Base-by-base conservation (phyloP, 139 green algal species). In the Nannochloris sp. region DNA sequence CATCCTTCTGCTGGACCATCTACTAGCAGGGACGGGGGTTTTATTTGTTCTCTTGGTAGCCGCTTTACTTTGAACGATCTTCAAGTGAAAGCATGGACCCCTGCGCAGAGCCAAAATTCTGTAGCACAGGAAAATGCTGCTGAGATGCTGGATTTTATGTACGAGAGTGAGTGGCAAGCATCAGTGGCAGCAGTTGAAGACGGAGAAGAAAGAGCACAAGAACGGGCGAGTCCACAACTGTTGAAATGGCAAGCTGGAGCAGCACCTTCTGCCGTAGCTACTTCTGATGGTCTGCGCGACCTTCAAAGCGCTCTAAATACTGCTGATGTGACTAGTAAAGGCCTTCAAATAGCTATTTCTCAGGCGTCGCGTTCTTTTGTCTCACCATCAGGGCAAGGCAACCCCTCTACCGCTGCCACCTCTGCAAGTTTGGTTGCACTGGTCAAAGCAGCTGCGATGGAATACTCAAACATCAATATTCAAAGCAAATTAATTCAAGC, bases 281-380 rank as follows among this genome's bases (percentile, higher is more conserved):
- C 66, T 10, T 59, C 59, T n/a, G 60, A 73, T 47, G 47, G 56
- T 19, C 56, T 67, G 30, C 56, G 67, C 2, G 58, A 45, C 31
- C 33, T 7, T 12, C 9, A 31, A 4, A 33, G 57, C 12, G 2
- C 15, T 3, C 1, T 2, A 2, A 24, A 12, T 51, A 39, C 30
- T 5, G 42, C 61, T 4, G 60, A 73, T 29, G 37, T 67, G 9
- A 59, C 61, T n/a, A 67, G 47, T 1, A 30, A 64, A 9, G 65
- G 66, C 14, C 24, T 27, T 19, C 42, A 19, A 51, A 19, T 19
- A 19, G 42, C 42, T 19, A 51, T 51, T 51, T 19, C 42, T 19
- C 19, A 51, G 42, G 19, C 42, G 42, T 19, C 42, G 42, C 42
- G 42, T 19, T 51, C 19, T 51, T 19, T 51, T 19, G 42, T 19